Percentiles rank a stretch among this genome's conserved stretches.
Evolutionary conservation across 2,329 filamentous ascomycete genomes (phyloP).

Genomic region (Cercospora citrullina): DNA sequence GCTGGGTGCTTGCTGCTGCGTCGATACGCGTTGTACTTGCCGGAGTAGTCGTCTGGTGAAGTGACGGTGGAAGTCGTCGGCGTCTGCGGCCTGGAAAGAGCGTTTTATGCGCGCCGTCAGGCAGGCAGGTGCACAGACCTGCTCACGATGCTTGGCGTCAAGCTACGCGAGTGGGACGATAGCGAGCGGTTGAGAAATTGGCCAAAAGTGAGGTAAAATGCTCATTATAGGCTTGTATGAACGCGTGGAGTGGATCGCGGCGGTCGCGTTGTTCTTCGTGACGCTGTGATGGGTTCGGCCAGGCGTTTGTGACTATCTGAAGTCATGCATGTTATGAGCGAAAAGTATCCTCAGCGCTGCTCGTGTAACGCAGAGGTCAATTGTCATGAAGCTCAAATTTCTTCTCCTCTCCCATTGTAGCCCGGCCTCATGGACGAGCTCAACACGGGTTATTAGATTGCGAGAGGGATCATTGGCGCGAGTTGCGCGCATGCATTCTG

Average conservation of each 20-base stretch:
- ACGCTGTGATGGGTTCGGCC: background rate
- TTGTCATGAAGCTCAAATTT: conserved; percentile 40
- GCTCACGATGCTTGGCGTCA: background rate
- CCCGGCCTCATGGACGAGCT: conserved; percentile 57
- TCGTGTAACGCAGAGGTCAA: conserved; percentile 28
- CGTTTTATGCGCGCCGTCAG: conserved; percentile 1
- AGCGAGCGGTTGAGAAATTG: background rate
- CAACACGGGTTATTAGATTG: conserved; percentile 67
- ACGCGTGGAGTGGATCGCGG: background rate
- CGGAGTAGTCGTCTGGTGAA: background rate
- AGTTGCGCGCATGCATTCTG: background rate
- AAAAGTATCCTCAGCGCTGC: conserved; percentile 28
- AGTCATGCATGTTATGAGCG: conserved; percentile 28
- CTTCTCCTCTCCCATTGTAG: conserved; percentile 71
- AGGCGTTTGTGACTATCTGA: background rate
- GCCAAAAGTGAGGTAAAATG: background rate
- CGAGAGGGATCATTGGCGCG: conserved; percentile 54
- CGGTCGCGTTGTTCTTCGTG: background rate
- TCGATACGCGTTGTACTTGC: conserved; percentile 10
- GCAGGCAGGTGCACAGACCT: conserved; percentile 8
- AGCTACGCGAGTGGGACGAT: background rate
- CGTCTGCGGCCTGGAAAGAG: background rate
- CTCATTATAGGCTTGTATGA: background rate
- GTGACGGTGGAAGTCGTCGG: conserved; percentile 15
- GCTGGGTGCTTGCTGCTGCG: conserved; percentile 5